phyloP scores from a whole-genome alignment of 2,329 filamentous ascomycete genomes.

The Myrmaecium sp. region DNA sequence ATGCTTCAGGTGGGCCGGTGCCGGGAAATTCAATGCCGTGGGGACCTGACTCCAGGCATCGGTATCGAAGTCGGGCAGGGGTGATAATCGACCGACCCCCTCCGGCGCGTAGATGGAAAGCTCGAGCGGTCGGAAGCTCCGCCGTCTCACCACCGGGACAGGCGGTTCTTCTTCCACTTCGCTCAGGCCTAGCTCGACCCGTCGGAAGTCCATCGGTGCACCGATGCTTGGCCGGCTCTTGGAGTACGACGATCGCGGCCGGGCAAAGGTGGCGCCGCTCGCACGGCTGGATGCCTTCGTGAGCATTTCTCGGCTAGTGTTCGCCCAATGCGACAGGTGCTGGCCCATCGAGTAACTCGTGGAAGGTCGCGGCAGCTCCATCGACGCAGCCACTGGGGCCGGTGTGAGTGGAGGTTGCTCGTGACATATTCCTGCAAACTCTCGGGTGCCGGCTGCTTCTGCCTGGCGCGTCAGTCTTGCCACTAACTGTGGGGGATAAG shows the following conservation, averaged over 20 bases:
- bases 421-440: too few relatives aligned
- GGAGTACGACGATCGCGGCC: conserved; percentile 15
- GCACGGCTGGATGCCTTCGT: conserved; percentile 18
- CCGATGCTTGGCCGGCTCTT: conserved; percentile 17
- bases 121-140: conserved; percentile 21
- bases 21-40: conserved; percentile 14
- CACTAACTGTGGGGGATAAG: too few relatives aligned
- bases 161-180: conserved; percentile 13
- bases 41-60: conserved; percentile 13
- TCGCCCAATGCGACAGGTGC: conserved; percentile 20
- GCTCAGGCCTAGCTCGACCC: conserved; percentile 12
- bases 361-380: conserved; percentile 11
- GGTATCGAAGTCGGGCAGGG: conserved; percentile 20
- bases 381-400: conserved; percentile 11
- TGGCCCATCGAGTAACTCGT: conserved; percentile 19
- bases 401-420: too few relatives aligned
- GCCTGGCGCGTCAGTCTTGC: too few relatives aligned
- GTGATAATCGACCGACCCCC: conserved; percentile 16
- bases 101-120: conserved; percentile 21
- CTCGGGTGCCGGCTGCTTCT: too few relatives aligned
- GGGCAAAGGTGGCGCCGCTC: conserved; percentile 15
- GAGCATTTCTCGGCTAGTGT: conserved; percentile 16
- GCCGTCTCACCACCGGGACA: conserved; percentile 14
- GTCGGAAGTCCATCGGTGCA: conserved; percentile 19
- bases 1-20: conserved; percentile 17